These are phyloP conservation scores for Cenchrus fungigraminus DNA, from an alignment of 176 grass and related monocot genomes.

Conservation along the genomic window DNA sequence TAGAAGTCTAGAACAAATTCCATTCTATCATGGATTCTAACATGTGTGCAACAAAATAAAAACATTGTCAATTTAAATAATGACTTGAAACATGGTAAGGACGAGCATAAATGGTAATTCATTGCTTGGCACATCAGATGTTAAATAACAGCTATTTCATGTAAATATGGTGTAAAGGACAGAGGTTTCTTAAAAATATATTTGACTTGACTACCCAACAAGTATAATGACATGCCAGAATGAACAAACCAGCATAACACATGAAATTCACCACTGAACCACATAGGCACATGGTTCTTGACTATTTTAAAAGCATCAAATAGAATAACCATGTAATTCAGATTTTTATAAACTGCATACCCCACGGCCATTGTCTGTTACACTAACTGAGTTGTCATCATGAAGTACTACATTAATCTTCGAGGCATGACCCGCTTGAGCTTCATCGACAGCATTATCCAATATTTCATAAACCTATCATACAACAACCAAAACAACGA, in stretches of 20 bases:
- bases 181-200: conserved; percentile 15
- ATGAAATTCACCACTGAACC: background rate
- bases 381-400: conserved; percentile 85
- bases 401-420: conserved; percentile 88
- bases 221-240: background rate
- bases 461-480: conserved; percentile 89
- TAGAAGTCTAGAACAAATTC: background rate
- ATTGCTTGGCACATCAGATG: conserved; percentile 3
- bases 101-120: background rate
- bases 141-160: background rate
- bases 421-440: conserved; percentile 78
- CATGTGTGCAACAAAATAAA: background rate
- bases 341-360: conserved; percentile 56
- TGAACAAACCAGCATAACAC: background rate
- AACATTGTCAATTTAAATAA: conserved; percentile 14
- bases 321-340: conserved; percentile 2
- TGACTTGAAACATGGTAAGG: background rate
- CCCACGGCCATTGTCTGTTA: conserved; percentile 92
- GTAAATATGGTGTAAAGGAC: conserved; percentile 17
- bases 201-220: conserved; percentile 2
- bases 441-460: conserved; percentile 97
- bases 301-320: conserved; percentile 3
- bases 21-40: background rate
- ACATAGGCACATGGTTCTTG: background rate
- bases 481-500: conserved; percentile 7